Evolutionary conservation across 1,284 basidiomycete genomes (phyloP), one percentile per base, ranked within the genome.

Genomic region (Taiwanofungus camphoratus): DNA sequence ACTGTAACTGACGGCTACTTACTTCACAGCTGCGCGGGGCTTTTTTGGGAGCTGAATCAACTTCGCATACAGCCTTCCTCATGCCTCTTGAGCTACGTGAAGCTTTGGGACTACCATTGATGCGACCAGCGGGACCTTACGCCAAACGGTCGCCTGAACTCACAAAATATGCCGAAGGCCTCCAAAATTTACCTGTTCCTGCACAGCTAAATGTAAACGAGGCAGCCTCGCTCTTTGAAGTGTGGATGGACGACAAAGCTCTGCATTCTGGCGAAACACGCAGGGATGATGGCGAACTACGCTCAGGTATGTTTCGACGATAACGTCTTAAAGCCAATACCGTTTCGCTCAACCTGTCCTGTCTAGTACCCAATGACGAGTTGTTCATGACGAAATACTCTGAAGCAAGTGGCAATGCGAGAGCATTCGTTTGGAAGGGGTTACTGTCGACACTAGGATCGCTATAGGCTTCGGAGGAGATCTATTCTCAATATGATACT

Each of bases 351-450:
- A 15, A 18, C 2, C 13, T 32, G 21, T 27, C 16, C 1, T 11
- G 13, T 19, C 9, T n/a, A 52, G 47, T 36, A 13, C 52, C 36
- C 5, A 46, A 41, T 3, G 86, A 89, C 52, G 80, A 83, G 57
- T 50, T 77, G 7, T 88, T 88, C 63, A 60, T 89, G 54, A 64
- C 77, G 7, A 87, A 87, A 61, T 88, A 84, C 53, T 74, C 76
- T 2, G 83, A 87, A 56, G 73, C 82, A 7, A 72, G 71, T 39
- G 87, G 86, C 36, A 88, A 88, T 58, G 69, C 86, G 18, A 69
- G 84, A 44, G 76, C 79, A 42, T 87, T 89, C 53, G 80, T 89
- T 27, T 79, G 80, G 78, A 80, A 77, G 48, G 85, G 85, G 2
- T 52, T 88, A 24, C 59, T 87, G 38, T 49, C 60, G 26, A 66